Evolutionary conservation across 768 basidiomycete species (phyloP).

Genomic region (Pleurotus pulmonarius): DNA sequence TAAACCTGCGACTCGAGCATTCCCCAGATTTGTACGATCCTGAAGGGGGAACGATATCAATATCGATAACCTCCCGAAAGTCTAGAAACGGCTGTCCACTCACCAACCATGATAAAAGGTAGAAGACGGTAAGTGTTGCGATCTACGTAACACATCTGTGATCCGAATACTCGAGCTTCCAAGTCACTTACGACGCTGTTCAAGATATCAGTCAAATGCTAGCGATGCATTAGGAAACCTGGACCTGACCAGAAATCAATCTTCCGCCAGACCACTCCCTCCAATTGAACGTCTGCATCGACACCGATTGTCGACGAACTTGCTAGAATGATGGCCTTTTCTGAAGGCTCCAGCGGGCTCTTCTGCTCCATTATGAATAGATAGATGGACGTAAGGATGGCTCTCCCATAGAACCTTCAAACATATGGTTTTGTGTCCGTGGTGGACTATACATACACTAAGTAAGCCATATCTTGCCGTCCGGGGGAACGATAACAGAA

Average conservation of each 20-base stretch:
- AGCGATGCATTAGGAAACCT: background rate
- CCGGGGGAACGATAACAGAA: no score
- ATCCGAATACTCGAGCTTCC: no score
- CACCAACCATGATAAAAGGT: slow-evolving; percentile 52
- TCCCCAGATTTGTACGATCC: slow-evolving; percentile 55
- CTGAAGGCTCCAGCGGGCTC: background rate
- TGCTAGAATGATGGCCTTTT: background rate
- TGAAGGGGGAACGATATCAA: slow-evolving; percentile 10
- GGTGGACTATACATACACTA: no score
- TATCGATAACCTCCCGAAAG: background rate
- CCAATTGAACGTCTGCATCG: slow-evolving; percentile 14
- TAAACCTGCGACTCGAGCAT: slow-evolving; percentile 58
- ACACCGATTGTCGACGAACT: background rate
- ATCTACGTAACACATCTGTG: background rate
- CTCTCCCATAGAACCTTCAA: no score
- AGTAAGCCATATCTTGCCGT: no score
- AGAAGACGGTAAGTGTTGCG: slow-evolving; percentile 39
- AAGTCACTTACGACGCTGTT: background rate
- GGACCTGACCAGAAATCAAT: slow-evolving; percentile 45
- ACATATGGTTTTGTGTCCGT: no score
- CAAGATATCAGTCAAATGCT: background rate
- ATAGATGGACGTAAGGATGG: no score
- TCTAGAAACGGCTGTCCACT: slow-evolving; percentile 9
- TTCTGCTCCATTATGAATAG: no score
- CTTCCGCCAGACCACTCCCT: slow-evolving; percentile 43